Evolutionary conservation across 2,329 filamentous ascomycete species (phyloP).

Genomic region (Trichoderma asperellum): DNA sequence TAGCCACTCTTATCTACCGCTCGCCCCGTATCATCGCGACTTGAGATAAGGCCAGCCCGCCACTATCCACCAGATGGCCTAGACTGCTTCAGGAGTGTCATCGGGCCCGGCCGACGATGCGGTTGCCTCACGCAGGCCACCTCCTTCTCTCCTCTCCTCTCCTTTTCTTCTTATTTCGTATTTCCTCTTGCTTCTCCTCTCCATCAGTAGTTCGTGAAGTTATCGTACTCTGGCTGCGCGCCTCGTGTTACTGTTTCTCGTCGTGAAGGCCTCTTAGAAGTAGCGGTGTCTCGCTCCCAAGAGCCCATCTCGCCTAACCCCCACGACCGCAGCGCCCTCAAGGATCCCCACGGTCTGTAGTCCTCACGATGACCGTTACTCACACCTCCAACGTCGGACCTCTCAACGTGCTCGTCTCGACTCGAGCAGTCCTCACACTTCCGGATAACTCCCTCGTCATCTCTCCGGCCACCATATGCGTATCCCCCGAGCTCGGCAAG

Average conservation of each 20-base stretch:
- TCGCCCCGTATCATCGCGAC: constrained; percentile 12
- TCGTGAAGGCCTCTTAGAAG: constrained; percentile 3
- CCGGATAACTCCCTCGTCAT: constrained; percentile 64
- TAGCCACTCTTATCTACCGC: constrained; percentile 13
- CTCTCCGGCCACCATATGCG: constrained; percentile 79
- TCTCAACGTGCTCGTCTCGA: constrained; percentile 79
- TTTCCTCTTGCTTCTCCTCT: not conserved
- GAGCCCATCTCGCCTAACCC: constrained; percentile 8
- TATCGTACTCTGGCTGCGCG: constrained; percentile 15
- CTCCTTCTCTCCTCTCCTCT: not conserved
- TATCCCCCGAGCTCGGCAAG: constrained; percentile 80
- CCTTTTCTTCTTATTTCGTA: not conserved
- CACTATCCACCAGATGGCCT: constrained; percentile 22
- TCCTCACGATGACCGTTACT: constrained; percentile 40
- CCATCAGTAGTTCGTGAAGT: constrained; percentile 8
- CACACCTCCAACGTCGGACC: constrained; percentile 40
- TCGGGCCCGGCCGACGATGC: constrained; percentile 27
- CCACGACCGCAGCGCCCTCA: not conserved
- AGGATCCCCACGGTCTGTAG: not conserved
- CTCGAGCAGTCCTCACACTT: constrained; percentile 77
- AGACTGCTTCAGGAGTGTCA: constrained; percentile 16
- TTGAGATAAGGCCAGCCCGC: constrained; percentile 26
- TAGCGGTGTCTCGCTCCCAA: constrained; percentile 12
- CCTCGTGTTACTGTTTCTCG: constrained; percentile 4
- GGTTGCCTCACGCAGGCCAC: constrained; percentile 7